Evolutionary conservation across 495 filamentous ascomycete species (phyloP).

Genomic region (Penicillium fimorum): DNA sequence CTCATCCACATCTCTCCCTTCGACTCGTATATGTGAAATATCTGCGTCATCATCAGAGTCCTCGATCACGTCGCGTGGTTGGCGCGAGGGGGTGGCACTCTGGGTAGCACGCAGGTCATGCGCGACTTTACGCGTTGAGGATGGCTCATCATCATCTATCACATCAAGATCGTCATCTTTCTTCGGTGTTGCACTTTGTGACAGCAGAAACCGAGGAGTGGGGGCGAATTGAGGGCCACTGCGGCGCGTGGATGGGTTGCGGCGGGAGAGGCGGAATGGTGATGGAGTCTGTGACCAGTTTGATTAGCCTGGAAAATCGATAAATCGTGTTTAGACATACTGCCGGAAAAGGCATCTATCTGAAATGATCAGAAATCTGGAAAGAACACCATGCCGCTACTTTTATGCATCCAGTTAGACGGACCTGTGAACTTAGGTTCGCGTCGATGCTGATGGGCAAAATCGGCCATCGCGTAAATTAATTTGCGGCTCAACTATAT

Average conservation of each 20-base stretch:
- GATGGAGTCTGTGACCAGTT: slow-evolving; percentile 28
- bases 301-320: neutral
- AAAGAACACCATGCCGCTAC: neutral
- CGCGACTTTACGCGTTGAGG: slow-evolving; percentile 18
- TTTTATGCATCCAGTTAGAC: neutral
- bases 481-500: neutral
- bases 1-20: neutral
- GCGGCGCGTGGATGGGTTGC: slow-evolving; percentile 29
- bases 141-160: slow-evolving; percentile 23
- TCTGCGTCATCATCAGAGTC: slow-evolving; percentile 31
- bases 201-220: slow-evolving; percentile 43
- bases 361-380: neutral
- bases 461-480: slow-evolving; percentile 8
- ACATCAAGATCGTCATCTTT: slow-evolving; percentile 19
- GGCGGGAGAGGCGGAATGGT: slow-evolving; percentile 34
- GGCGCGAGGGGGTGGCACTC: slow-evolving; percentile 12
- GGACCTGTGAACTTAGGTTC: neutral
- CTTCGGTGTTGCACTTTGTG: slow-evolving; percentile 20
- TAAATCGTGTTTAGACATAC: slow-evolving; percentile 1
- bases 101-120: slow-evolving; percentile 10
- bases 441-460: neutral
- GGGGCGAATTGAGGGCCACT: slow-evolving; percentile 42
- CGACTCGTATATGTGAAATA: neutral
- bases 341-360: slow-evolving; percentile 22
- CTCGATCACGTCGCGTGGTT: slow-evolving; percentile 37